Conservation (phyloP, 495 filamentous ascomycete species). For the Trichoderma virens region DNA sequence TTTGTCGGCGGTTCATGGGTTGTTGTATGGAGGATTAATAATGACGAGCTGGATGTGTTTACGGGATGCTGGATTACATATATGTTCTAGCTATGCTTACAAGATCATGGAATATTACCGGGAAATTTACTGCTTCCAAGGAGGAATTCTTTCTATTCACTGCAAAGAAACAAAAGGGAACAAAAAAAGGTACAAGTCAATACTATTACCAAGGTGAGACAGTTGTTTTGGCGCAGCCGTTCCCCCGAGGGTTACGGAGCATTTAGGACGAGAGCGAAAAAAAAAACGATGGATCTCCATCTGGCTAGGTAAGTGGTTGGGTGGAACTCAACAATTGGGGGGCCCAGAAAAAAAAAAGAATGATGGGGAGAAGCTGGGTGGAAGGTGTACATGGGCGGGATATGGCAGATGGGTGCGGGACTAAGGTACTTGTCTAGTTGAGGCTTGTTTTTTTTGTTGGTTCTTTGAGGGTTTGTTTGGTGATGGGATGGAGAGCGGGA, state of each 20-base stretch:
- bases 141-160: too few species aligned
- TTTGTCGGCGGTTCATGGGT: too few species aligned
- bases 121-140: too few species aligned
- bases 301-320: background rate
- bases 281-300: background rate
- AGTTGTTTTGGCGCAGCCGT: background rate
- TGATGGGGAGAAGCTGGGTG: background rate
- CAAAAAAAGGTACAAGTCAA: background rate
- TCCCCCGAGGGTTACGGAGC: background rate
- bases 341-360: slow-evolving; percentile 5
- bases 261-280: too few species aligned
- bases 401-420: too few species aligned
- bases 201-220: background rate
- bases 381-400: background rate
- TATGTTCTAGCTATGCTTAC: too few species aligned
- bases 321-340: slow-evolving; percentile 9
- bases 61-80: too few species aligned
- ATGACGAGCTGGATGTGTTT: too few species aligned
- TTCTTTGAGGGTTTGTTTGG: background rate
- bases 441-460: background rate
- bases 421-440: too few species aligned
- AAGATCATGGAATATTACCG: too few species aligned
- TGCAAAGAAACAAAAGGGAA: background rate
- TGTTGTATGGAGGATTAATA: too few species aligned
- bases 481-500: background rate